Evolutionary conservation across 2,329 filamentous ascomycete species (phyloP).

Genomic region (Grosmannia serpens): DNA sequence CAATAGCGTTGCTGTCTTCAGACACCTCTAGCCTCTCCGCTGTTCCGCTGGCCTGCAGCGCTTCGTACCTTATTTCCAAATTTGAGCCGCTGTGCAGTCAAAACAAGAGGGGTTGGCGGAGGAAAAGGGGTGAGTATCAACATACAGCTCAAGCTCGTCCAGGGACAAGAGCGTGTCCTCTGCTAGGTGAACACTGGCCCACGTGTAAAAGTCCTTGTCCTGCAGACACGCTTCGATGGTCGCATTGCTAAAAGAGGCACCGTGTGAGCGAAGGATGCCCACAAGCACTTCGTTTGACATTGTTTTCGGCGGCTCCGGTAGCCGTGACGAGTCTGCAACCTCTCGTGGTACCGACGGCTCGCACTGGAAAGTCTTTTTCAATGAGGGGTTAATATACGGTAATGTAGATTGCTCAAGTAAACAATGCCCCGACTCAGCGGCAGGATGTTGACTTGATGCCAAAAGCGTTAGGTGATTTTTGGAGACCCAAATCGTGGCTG

Average conservation of each 20-base stretch:
- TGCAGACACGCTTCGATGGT: constrained; percentile 24
- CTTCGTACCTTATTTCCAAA: constrained; percentile 33
- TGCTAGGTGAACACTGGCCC: constrained; percentile 36
- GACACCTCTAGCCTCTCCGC: constrained; percentile 28
- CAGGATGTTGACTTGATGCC: neutral
- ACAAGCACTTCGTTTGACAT: constrained; percentile 3
- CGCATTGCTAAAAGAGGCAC: constrained; percentile 2
- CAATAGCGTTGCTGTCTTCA: constrained; percentile 20
- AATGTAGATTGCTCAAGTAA: neutral
- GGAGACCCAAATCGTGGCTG: neutral
- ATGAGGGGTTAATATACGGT: neutral
- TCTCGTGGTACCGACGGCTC: neutral
- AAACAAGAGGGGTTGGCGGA: neutral
- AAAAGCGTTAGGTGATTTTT: neutral
- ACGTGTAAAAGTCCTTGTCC: constrained; percentile 26
- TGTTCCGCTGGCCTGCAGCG: constrained; percentile 35
- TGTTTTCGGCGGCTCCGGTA: neutral
- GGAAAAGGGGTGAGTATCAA: neutral
- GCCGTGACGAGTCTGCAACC: neutral
- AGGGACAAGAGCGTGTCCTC: constrained; percentile 40
- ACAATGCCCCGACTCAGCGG: neutral
- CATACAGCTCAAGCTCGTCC: constrained; percentile 41
- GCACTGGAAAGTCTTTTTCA: neutral
- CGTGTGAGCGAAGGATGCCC: constrained; percentile 6
- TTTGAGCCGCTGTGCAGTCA: neutral